Base-by-base conservation (phyloP, 2,329 filamentous ascomycete species). In the Ambrosiella xylebori region DNA sequence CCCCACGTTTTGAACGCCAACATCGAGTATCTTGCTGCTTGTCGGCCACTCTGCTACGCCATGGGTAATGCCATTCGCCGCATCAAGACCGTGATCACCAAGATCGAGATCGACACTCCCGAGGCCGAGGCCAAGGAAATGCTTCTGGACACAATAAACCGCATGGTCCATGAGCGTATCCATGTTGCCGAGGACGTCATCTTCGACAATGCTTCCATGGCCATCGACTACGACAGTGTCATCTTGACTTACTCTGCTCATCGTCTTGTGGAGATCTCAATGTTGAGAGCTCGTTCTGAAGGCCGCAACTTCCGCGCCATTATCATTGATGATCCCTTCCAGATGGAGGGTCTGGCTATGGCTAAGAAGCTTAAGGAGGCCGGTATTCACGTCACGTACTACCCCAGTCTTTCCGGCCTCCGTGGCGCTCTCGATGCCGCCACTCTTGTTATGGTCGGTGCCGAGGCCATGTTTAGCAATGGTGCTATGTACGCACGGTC, bases 51-150 rank as follows among this genome's bases (percentile, higher is more conserved):
- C 71, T 94, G 88, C 63, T 93, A 95, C 70, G 88, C 88, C 62
- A 95, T 97, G 84, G 93, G 93, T 61, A 98, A 97, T 69, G 89
- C 89, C 40, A 95, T 98, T 67, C 82, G 93, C 57, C 91, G 89
- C 77, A 78, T 98, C 54, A 98, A 98, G 74, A 81, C 95, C 53
- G 82, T 88, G 65, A 91, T 98, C 67, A 86, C 88, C 65, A 88
- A 88, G 64, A 84, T 96, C 60, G 89, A 96, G 65, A 88, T 91
- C 45, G 86, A 90, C 64, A 80, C 85, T 1, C 82, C 87, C 37
- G 91, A 98, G 67, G 73, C 80, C 17, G 82, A 87, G 53, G 90
- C 90, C 35, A 96, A 95, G 72, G 78, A 82, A 59, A 75, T 82
- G 35, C 78, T 98, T 11, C 82, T 84, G 66, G 80, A 85, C 53